Evolutionary conservation across 495 filamentous ascomycete genomes (phyloP).

Genomic region (Xylaria bambusicola): DNA sequence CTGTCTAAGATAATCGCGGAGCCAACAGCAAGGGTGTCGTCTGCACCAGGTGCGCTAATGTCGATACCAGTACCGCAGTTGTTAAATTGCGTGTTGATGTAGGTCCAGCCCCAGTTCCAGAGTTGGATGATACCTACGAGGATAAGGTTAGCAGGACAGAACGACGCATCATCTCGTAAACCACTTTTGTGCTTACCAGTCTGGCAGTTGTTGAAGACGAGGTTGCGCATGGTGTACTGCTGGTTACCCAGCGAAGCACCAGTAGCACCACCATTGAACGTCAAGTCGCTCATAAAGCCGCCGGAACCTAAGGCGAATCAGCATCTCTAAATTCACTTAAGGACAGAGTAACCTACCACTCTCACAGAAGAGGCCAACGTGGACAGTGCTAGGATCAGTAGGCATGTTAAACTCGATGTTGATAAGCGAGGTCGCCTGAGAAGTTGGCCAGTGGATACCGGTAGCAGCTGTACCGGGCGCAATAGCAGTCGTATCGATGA

Average conservation of each 20-base stretch:
- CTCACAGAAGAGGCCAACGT: slow-evolving; percentile 76
- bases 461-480: slow-evolving; percentile 52
- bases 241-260: slow-evolving; percentile 72
- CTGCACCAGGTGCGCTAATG: slow-evolving; percentile 52
- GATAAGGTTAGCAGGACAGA: background rate
- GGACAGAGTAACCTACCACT: slow-evolving; percentile 45
- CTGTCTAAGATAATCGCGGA: slow-evolving; percentile 70
- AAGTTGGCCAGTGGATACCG: slow-evolving; percentile 80
- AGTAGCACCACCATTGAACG: slow-evolving; percentile 71
- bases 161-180: slow-evolving; percentile 37
- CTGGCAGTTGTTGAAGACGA: slow-evolving; percentile 64
- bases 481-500: slow-evolving; percentile 70
- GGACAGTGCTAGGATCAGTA: slow-evolving; percentile 57
- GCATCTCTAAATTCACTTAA: background rate
- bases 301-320: slow-evolving; percentile 60
- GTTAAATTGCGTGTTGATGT: slow-evolving; percentile 60
- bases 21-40: slow-evolving; percentile 52
- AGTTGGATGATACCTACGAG: slow-evolving; percentile 49
- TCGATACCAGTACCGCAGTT: slow-evolving; percentile 66
- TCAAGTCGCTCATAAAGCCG: slow-evolving; percentile 65
- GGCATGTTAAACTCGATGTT: slow-evolving; percentile 77
- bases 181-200: slow-evolving; percentile 37
- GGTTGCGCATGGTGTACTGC: slow-evolving; percentile 78
- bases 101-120: slow-evolving; percentile 60
- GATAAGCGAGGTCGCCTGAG: slow-evolving; percentile 74